Evolutionary conservation across 73 alveolate genomes (phyloP), one percentile per base, ranked within the genome.

Genomic region (Blepharisma japonicum): DNA sequence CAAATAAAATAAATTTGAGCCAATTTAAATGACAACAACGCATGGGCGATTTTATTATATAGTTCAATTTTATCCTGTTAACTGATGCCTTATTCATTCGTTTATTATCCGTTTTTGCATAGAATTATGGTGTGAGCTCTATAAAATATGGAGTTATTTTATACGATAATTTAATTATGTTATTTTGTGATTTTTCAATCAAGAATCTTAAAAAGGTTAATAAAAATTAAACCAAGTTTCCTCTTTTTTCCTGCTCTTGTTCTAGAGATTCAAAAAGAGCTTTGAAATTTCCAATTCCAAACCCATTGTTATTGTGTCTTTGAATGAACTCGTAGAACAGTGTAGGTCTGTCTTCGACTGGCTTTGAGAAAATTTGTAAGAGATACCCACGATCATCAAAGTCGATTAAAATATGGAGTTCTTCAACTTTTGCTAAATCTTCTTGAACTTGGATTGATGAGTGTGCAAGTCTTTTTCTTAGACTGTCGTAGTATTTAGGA

Each of bases 341-440:
- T 5, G 96, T 89, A n/a, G 96, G 96, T 61, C 96, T 80, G 71
- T 89, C 96, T 45, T 86, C 90, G 32, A 89, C 92, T 23, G 96
- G 96, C 81, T 82, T 89, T 8, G 96, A 86, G 84, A 89, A 89
- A 8, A 89, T 80, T 71, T 89, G 87, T 53, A 89, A 74, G 18
- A 89, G 81, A 68, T 89, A 89, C 38, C 96, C 96, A 20, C 80
- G 67, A 42, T 89, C 92, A 66, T 89, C 96, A 51, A 77, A 82
- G 47, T 89, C 96, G 46, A 89, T 86, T 9, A 89, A 68, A 4
- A 89, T 89, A 5, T 68, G 25, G 7, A 80, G 72, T 49, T 85
- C 77, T 77, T 89, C 68, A 67, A 89, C 48, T 0, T 50, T 82
- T 20, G 71, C 90, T 5, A 89, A 45, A 71, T 89, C 96, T 70